Evolutionary conservation across 2,329 filamentous ascomycete genomes (phyloP).

Genomic region (Zymoseptoria crescenta): DNA sequence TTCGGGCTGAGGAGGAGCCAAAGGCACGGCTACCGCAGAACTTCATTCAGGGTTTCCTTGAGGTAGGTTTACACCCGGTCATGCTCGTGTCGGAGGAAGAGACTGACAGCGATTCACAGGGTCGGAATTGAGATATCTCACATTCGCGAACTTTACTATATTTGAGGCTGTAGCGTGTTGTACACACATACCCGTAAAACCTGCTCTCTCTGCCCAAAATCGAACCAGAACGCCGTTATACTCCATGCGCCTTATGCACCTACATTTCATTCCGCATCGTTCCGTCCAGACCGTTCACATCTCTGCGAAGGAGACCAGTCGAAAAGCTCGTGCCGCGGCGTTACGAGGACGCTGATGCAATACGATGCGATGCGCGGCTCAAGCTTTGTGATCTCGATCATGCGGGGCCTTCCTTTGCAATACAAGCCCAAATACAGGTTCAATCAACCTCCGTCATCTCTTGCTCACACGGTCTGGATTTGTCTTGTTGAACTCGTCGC

Average conservation of each 20-base stretch:
- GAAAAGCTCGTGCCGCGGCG: not conserved
- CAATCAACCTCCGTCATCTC: slow-evolving; percentile 4
- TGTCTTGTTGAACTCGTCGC: slow-evolving; percentile 50
- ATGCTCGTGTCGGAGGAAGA: not conserved
- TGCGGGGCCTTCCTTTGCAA: slow-evolving; percentile 40
- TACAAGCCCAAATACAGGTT: not conserved
- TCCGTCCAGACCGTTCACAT: not conserved
- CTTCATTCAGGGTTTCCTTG: slow-evolving; percentile 92
- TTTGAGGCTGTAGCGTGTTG: slow-evolving; percentile 10
- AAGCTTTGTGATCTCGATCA: slow-evolving; percentile 29
- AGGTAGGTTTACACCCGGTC: slow-evolving; percentile 52
- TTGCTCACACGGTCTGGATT: slow-evolving; percentile 20
- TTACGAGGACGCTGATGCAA: not conserved
- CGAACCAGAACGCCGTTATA: not conserved
- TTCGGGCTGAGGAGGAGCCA: slow-evolving; percentile 77
- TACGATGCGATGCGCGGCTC: not conserved
- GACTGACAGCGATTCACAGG: slow-evolving; percentile 11
- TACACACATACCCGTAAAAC: slow-evolving; percentile 22
- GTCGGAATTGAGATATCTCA: slow-evolving; percentile 18
- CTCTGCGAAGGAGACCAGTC: not conserved
- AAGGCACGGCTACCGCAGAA: slow-evolving; percentile 69
- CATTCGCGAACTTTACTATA: not conserved
- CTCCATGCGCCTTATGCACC: not conserved
- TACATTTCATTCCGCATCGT: not conserved
- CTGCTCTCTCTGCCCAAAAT: slow-evolving; percentile 1